Base-by-base conservation (phyloP, 164 flowering plant species). In the Echeveria elegans region DNA sequence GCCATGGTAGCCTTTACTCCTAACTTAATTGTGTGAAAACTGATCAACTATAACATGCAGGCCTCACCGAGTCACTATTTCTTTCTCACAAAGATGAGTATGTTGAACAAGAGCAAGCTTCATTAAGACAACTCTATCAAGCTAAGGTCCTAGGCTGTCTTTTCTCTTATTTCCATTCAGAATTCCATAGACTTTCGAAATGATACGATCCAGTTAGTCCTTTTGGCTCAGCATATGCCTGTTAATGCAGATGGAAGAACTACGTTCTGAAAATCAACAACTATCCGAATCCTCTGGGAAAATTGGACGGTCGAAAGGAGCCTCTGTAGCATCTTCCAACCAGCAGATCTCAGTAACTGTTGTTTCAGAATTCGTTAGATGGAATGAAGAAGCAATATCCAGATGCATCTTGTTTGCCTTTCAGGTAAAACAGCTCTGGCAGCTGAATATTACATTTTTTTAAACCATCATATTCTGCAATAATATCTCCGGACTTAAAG, bases 341-440 rank as follows among this genome's bases (percentile, higher is more conserved):
- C 94, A 86, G 78, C 97, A 95, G 77, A 92, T 95, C 74, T 95
- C 97, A 71, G 97, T 95, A 69, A 85, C 97, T 47, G 94, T 92
- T 69, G 97, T 95, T 63, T 92, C 97, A 59, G 99, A 92, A 79
- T 85, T 95, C 78, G 94, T 95, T 24, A 97, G 97, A n/a, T 95
- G 99, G 99, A 95, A 95, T 79, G 97, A 95, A 77, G 99, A 95
- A 76, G 96, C 99, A 72, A 81, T 92, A 59, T 80, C 96, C 58
- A 86, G 99, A 82, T 89, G 96, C 78, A 86, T 85, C 58, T 73
- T 92, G 78, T 84, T 95, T 74, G 87, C 99, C 34, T 81, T 95
- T 72, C 99, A 88, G 86, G 97, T 92, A 71, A 74, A 67, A 37
- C 34, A 67, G 41, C n/a, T 64, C 19, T 24, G 19, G 21, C 6